Conservation (phyloP, 148 eudicot genomes). For the Simmondsia chinensis region DNA sequence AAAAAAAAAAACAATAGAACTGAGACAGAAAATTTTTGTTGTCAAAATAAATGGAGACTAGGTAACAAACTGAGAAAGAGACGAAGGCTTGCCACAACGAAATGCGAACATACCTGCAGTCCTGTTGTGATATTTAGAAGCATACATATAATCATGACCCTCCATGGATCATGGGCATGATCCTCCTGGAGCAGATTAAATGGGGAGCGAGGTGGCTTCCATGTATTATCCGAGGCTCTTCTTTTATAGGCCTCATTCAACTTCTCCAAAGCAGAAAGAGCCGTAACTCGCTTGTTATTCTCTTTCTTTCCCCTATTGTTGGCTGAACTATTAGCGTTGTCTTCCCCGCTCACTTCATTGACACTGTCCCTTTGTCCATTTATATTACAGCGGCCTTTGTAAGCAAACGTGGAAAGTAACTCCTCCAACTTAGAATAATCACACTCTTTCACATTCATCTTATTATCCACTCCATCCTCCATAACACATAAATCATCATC, state of each 20-base stretch:
- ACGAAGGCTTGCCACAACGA: background rate
- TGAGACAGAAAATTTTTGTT: background rate
- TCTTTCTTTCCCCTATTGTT: conserved; percentile 13
- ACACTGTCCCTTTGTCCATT: conserved; percentile 5
- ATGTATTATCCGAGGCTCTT: conserved; percentile 39
- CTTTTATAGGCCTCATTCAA: conserved; percentile 53
- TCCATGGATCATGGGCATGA: conserved; percentile 83
- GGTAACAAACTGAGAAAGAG: background rate
- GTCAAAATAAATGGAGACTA: too few species aligned
- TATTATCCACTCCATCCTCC: too few species aligned
- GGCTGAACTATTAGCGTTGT: conserved; percentile 7
- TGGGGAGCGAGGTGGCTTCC: conserved; percentile 74
- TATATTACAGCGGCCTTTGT: conserved; percentile 5
- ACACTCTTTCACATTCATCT: too few species aligned
- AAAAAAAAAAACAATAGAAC: background rate
- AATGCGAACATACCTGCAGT: conserved; percentile 43
- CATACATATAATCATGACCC: conserved; percentile 80
- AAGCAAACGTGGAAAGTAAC: conserved; percentile 26
- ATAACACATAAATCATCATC: too few species aligned
- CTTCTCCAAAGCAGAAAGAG: conserved; percentile 38
- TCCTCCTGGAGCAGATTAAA: conserved; percentile 72
- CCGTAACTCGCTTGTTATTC: background rate
- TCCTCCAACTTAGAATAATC: conserved; percentile 21
- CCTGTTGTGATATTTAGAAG: conserved; percentile 77
- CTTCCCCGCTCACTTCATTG: background rate